Conservation (phyloP, 495 filamentous ascomycete species). For the Letharia lupina region DNA sequence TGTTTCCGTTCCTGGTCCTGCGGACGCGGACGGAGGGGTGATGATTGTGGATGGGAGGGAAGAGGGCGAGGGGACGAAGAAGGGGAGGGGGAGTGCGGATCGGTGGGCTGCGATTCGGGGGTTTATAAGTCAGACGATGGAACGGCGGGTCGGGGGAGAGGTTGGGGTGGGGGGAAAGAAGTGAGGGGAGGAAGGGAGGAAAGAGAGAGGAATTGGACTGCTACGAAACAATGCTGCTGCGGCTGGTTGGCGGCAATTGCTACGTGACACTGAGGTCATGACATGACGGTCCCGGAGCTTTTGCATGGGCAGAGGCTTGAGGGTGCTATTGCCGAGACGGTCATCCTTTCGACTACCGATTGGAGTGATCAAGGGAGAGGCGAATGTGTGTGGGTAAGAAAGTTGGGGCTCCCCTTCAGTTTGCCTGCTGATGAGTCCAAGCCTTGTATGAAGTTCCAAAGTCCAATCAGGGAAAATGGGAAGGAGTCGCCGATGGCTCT, state of each 20-base stretch:
- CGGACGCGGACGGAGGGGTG: not conserved
- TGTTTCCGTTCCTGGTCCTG: not conserved
- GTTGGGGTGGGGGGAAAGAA: not conserved
- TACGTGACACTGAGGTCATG: not conserved
- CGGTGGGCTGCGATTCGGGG: conserved; percentile 60
- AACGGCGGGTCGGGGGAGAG: conserved; percentile 30
- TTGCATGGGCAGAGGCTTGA: not conserved
- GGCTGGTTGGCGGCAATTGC: not conserved
- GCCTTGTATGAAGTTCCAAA: not conserved
- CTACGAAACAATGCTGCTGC: not conserved
- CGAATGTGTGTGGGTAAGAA: not conserved
- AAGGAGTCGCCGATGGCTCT: not conserved
- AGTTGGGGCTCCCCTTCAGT: no score
- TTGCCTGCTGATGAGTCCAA: not conserved
- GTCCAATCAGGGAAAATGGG: not conserved
- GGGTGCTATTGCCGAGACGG: not conserved
- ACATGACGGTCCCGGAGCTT: not conserved
- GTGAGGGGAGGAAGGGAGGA: not conserved
- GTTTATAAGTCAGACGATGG: conserved; percentile 66
- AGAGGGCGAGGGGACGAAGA: not conserved
- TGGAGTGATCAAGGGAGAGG: not conserved
- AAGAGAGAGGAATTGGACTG: not conserved
- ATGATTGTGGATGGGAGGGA: not conserved
- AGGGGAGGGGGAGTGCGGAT: not conserved
- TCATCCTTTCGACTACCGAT: not conserved